Base-by-base conservation (phyloP, 73 alveolate genomes). In the Paramecium sonneborni region DNA sequence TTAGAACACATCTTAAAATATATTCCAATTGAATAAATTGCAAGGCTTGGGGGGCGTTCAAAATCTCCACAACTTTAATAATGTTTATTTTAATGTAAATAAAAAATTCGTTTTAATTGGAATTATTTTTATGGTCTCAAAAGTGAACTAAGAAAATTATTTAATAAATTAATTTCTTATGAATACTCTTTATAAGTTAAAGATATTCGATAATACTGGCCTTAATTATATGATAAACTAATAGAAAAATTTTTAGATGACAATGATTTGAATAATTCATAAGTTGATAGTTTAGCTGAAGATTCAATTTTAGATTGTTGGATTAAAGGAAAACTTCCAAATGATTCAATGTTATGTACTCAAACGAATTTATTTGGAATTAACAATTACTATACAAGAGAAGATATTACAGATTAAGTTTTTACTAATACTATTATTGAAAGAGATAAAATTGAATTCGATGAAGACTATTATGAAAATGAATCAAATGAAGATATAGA, bases 1-100 rank as follows among this genome's bases (percentile, higher is more conserved):
- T 85, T 85, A 24, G 46, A 72, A 12, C 92, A 85, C 55, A 85
- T 85, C 3, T 1, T 85, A 5, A 55, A 21, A 10, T 85, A 52
- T 52, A 58, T 32, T n/a, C 38, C 12, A 7, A 9, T 23, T 7
- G 48, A 26, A 10, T 30, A 85, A 52, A 67, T 96, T 9, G 96
- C 93, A 1, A 92, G 99, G 82, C 82, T 96, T 12, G 99, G 99
- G 1, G 97, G 98, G 10, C 92, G 97, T 38, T 85, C 95, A 6
- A 92, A 96, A 69, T 91, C 93, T 82, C 96, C 90, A 84, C 84
- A 58, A 21, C 37, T 93, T 4, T 20, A 41, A 23, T 2, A 82
- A 82, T 82, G 35, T 46, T 26, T 30, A 35, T 28, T 76, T 0
- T 8, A 11, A 41, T 41, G 57, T 24, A n/a, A n/a, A 24, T 26